Evolutionary conservation across 2,329 filamentous ascomycete species (phyloP), one percentile per base, ranked within the genome.

Genomic region (Arachnomyces sp.): DNA sequence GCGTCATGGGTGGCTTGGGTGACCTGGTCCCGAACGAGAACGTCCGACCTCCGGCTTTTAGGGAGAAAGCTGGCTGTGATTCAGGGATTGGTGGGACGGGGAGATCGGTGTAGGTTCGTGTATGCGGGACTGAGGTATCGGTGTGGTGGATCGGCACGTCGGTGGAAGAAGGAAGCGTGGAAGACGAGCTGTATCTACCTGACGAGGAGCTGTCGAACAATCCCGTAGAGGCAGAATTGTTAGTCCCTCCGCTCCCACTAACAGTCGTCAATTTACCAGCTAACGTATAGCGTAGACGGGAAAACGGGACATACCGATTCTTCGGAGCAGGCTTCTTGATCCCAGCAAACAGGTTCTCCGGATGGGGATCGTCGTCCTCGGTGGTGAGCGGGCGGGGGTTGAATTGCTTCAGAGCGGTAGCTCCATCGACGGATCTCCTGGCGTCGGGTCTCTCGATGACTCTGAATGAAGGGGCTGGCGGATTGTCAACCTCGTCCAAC

Each of bases 91-190:
- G 63, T 16, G 66, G 64, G 31, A 63, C 53, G 31, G 68, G 58
- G 31, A 67, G 59, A 45, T 64, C 64, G 39, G 66, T 61, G 15
- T 60, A 52, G 43, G 56, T 62, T 56, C 56, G 61, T 31, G 55
- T 56, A 42, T 58, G 57, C 36, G 57, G 56, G 50, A 56, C 53
- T 42, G 54, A 61, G 38, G 51, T 54, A 57, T 61, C 56, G 14
- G 20, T n/a, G 34, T 65, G 58, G 45, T 66, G 61, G 33, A 61
- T 51, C 8, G 57, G 58, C 6, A 61, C 52, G 46, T 76, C 73
- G 9, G 72, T 61, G n/a, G 71, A 75, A 14, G 71, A 75, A 29
- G 73, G 73, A 30, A 73, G 60, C 6, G 72, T 75, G 6, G 73
- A 75, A 5, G 73, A 71, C 20, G 70, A 74, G 55, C 71, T 76